Percentiles rank a stretch among this genome's conserved stretches.
Evolutionary conservation across 768 basidiomycete genomes (phyloP).

Genomic region (Holtermannia corniformis): DNA sequence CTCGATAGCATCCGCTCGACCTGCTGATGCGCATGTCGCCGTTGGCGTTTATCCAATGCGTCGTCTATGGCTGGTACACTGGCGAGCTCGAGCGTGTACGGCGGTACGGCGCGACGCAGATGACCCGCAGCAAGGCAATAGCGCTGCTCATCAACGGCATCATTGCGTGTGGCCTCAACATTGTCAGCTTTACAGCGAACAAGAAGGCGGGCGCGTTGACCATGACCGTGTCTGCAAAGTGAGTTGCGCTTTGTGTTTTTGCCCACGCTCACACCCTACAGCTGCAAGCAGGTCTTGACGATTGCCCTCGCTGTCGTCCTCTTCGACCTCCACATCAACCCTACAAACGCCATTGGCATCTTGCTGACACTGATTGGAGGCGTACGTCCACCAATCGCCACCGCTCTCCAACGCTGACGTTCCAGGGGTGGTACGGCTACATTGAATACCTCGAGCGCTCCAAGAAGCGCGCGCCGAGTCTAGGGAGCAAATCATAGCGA

Average conservation of each 20-base stretch:
- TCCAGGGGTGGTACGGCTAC: conserved; percentile 29
- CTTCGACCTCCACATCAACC: conserved; percentile 72
- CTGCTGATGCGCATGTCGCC: conserved; percentile 84
- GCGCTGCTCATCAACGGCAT: conserved; percentile 66
- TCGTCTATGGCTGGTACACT: conserved; percentile 61
- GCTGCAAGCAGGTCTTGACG: conserved; percentile 84
- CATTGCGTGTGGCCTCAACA: conserved; percentile 85
- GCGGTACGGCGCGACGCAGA: conserved; percentile 46
- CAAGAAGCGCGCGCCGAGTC: not conserved
- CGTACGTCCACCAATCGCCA: conserved; percentile 50
- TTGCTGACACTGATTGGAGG: conserved; percentile 75
- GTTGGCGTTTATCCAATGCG: conserved; percentile 79
- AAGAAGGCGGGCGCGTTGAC: conserved; percentile 65
- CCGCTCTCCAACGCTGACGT: not conserved
- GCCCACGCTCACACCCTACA: conserved; percentile 50
- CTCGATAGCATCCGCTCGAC: conserved; percentile 66
- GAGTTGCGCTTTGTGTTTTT: conserved; percentile 5
- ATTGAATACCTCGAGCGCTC: conserved; percentile 26
- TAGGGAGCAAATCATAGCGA: not conserved
- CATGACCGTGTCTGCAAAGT: conserved; percentile 42
- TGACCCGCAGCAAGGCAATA: conserved; percentile 46
- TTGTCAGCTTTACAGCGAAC: conserved; percentile 94
- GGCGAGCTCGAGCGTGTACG: conserved; percentile 68
- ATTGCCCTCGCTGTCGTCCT: conserved; percentile 72
- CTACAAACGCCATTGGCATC: conserved; percentile 73